Conservation (phyloP, 2,329 filamentous ascomycete genomes). For the Clarireedia homoeocarpa region DNA sequence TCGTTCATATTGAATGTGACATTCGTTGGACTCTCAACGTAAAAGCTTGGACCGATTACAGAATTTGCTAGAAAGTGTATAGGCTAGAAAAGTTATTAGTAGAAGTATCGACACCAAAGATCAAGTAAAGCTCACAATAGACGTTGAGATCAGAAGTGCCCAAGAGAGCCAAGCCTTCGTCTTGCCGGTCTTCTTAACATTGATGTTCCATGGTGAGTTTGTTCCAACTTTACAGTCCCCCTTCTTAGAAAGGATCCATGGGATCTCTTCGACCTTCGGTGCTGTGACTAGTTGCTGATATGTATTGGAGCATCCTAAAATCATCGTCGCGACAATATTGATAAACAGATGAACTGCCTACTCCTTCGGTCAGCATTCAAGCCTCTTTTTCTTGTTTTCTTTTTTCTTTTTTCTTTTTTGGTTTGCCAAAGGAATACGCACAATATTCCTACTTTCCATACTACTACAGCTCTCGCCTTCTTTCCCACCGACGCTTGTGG, state of each 20-base stretch:
- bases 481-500: constrained; percentile 13
- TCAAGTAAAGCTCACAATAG: constrained; percentile 11
- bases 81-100: constrained; percentile 9
- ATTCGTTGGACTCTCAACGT: constrained; percentile 14
- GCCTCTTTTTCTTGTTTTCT: background rate
- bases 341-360: constrained; percentile 16
- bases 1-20: background rate
- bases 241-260: constrained; percentile 15
- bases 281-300: constrained; percentile 20
- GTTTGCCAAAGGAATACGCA: background rate
- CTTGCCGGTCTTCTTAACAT: constrained; percentile 17
- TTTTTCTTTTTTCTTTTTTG: too few relatives aligned
- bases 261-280: constrained; percentile 13
- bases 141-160: constrained; percentile 17
- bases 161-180: constrained; percentile 15
- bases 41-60: constrained; percentile 17
- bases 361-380: background rate
- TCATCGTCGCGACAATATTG: constrained; percentile 19
- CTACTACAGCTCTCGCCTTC: constrained; percentile 15
- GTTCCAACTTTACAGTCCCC: constrained; percentile 18
- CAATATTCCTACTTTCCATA: constrained; percentile 13
- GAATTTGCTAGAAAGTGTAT: constrained; percentile 21
- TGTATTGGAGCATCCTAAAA: constrained; percentile 19
- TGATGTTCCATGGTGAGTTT: constrained; percentile 17
- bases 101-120: background rate